Evolutionary conservation across 2,329 filamentous ascomycete genomes (phyloP), one percentile per base, ranked within the genome.

Genomic region (Sclerotinia subarctica): DNA sequence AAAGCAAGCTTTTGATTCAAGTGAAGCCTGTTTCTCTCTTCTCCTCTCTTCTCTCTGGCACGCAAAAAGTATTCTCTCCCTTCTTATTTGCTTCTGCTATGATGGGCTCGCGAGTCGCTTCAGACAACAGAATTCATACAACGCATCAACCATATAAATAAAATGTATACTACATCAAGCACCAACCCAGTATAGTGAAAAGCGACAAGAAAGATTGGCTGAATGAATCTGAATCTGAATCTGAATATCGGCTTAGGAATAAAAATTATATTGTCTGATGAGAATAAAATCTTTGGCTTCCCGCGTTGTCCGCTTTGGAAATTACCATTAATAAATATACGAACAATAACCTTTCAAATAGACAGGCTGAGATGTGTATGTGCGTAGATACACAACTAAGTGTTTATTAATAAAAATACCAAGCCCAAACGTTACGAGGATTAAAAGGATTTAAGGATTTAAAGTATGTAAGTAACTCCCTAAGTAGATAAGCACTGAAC

Each of bases 251-350:
- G 21, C n/a, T 54, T 24, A 38, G 53, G 53, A 56, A 38, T 57
- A 17, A 42, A 24, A 56, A 38, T 56, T 24, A 38, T 24, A 42
- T 42, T 5, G 26, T 57, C 3, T 57, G n/a, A 42, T 26, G 35
- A 26, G 7, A 42, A 42, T 26, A n/a, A 57, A 57, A 57, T 17
- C 35, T 11, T 19, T 57, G 19, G n/a, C 54, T 13, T 35, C 54
- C 54, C 54, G 54, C 54, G 42, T 58, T 3, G 35, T 58, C 54
- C 54, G 42, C 13, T 10, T 38, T 58, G 54, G 8, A 17, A 58
- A 58, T 42, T 58, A 44, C 44, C 26, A 58, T 26, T 58, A 42
- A 42, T 47, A 17, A 42, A 44, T 35, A 58, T 58, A 58, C 54
- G 35, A 58, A 58, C 32, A 21, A 21, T 24, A n/a, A 24, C 35